Evolutionary conservation across 352 stramenopile species (phyloP).

Genomic region (Phytophthora boehmeriae): DNA sequence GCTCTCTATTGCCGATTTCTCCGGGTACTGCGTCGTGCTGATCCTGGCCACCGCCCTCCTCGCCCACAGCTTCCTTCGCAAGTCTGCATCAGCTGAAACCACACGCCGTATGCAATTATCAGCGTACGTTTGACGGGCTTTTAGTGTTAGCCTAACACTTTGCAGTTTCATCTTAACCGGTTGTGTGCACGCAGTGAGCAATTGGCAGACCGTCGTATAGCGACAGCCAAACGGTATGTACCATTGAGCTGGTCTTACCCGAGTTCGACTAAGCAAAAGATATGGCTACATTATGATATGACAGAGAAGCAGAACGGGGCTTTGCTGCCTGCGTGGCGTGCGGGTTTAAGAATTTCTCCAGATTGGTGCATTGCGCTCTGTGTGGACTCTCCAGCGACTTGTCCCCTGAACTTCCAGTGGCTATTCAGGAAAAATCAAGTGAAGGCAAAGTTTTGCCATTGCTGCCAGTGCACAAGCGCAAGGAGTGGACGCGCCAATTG

Average conservation of each 20-base stretch:
- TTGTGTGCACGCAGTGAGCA: slow-evolving; percentile 20
- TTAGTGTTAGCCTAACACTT: slow-evolving; percentile 3
- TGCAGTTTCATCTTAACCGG: background rate
- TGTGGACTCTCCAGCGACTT: slow-evolving; percentile 33
- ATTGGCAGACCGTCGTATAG: slow-evolving; percentile 23
- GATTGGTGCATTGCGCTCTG: slow-evolving; percentile 39
- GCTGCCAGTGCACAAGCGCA: slow-evolving; percentile 36
- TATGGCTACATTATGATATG: slow-evolving; percentile 2
- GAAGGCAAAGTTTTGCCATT: slow-evolving; percentile 2
- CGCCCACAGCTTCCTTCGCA: slow-evolving; percentile 14
- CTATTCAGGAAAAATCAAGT: background rate
- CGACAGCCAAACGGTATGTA: slow-evolving; percentile 27
- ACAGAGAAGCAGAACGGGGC: slow-evolving; percentile 45
- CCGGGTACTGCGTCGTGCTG: slow-evolving; percentile 33
- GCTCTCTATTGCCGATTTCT: slow-evolving; percentile 22
- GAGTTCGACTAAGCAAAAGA: slow-evolving; percentile 3
- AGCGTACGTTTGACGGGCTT: slow-evolving; percentile 27
- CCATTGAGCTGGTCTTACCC: background rate
- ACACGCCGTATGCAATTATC: slow-evolving; percentile 23
- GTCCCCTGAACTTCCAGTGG: background rate
- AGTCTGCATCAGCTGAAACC: background rate
- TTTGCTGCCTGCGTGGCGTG: slow-evolving; percentile 45
- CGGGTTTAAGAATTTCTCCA: slow-evolving; percentile 61
- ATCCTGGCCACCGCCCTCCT: slow-evolving; percentile 26
- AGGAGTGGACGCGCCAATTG: slow-evolving; percentile 55